Conservation (phyloP, 2,329 filamentous ascomycete genomes). For the Cercospora sp. region DNA sequence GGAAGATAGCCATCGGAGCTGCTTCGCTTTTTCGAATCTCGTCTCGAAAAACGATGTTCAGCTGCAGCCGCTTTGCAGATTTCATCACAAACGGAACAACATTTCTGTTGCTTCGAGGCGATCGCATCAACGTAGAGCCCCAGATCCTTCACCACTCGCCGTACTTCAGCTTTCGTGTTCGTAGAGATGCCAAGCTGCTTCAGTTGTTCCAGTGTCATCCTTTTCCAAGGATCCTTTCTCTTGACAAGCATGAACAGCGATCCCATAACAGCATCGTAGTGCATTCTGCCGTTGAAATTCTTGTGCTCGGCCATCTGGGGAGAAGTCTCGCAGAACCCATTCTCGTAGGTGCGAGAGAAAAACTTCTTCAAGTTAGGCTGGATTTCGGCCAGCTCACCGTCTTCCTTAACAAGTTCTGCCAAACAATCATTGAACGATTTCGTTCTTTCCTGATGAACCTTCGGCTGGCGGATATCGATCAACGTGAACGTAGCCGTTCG, state of each 20-base stretch:
- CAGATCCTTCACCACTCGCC: background rate
- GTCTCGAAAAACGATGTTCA: background rate
- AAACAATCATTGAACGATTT: background rate
- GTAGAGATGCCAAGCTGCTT: background rate
- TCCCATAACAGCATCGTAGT: background rate
- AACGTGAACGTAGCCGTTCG: background rate
- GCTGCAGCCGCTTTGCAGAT: background rate
- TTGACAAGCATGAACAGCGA: background rate
- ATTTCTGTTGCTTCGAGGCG: background rate
- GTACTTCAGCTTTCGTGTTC: background rate
- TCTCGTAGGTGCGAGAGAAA: background rate
- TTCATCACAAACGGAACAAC: background rate
- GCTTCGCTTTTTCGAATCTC: background rate
- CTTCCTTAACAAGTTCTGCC: background rate
- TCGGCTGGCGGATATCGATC: background rate
- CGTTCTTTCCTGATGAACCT: background rate
- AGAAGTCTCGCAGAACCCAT: background rate
- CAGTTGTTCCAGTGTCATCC: background rate
- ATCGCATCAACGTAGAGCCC: background rate
- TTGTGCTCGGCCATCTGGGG: background rate
- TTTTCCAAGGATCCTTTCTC: background rate
- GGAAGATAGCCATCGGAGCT: background rate
- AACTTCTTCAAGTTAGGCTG: background rate
- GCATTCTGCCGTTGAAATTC: background rate
- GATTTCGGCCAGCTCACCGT: background rate